phyloP scores from a whole-genome alignment of 179 eudicot species.

The Carnegiea gigantea region DNA sequence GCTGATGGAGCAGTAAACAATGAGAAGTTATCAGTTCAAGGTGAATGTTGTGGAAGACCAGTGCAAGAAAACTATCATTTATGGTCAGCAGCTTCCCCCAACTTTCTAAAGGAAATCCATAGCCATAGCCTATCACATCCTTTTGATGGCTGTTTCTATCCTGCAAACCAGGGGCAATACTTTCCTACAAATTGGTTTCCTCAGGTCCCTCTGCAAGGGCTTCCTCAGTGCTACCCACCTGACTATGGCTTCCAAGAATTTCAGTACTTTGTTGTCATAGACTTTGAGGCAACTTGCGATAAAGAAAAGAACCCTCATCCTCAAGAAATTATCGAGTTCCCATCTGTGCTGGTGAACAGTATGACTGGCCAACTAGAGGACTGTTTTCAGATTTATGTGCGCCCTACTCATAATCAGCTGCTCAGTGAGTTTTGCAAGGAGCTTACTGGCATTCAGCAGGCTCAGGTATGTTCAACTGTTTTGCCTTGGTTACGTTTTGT shows the following conservation, averaged over 20 bases:
- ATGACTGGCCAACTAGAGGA: conserved; percentile 78
- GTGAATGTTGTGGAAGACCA: conserved; percentile 38
- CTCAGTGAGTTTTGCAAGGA: conserved; percentile 91
- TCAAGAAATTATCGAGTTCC: conserved; percentile 96
- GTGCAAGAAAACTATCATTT: conserved; percentile 36
- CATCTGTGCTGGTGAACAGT: conserved; percentile 86
- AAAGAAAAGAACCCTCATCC: conserved; percentile 72
- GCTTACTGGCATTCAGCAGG: conserved; percentile 92
- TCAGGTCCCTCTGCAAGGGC: conserved; percentile 47
- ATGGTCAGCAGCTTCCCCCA: conserved; percentile 47
- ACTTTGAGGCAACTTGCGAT: conserved; percentile 98
- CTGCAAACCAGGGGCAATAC: conserved; percentile 38
- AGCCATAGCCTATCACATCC: conserved; percentile 48
- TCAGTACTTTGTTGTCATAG: conserved; percentile 91
- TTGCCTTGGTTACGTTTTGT: neutral
- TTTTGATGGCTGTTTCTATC: conserved; percentile 47
- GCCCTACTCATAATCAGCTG: conserved; percentile 72
- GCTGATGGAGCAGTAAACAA: conserved; percentile 36
- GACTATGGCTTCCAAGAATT: conserved; percentile 64
- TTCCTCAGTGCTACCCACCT: conserved; percentile 54
- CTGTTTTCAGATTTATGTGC: conserved; percentile 79
- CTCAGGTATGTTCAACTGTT: conserved; percentile 54
- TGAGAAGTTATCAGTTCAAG: conserved; percentile 38
- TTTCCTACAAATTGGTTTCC: conserved; percentile 43
- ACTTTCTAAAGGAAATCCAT: conserved; percentile 36